Evolutionary conservation across 2,329 filamentous ascomycete species (phyloP), one percentile per base, ranked within the genome.

Genomic region (Cryoendolithus antarcticus): DNA sequence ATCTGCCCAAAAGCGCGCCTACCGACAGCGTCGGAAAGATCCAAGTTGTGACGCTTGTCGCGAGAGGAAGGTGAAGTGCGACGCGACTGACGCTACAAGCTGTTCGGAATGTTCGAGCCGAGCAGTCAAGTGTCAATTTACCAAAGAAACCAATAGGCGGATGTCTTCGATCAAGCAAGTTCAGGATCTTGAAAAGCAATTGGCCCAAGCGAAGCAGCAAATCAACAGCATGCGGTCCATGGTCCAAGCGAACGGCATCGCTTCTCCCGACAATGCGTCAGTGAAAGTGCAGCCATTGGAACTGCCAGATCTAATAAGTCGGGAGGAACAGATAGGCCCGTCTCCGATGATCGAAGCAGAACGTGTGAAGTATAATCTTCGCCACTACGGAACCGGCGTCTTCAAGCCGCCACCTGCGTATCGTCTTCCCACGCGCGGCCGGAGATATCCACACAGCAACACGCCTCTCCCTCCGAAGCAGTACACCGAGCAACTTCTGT

Each of bases 81-180:
- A 98, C 66, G 91, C 91, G 27, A 96, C 91, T 10, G 91, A 96
- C 59, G 94, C 85, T 11, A 80, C 84, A 8, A 94, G 89, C 62
- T 98, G 91, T 61, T 95, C 91, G 2, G 91, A 98, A 63, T 98
- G 91, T 64, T 91, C 86, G 4, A 95, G 88, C 59, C 80, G 91
- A 48, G 93, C 89, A 57, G 89, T 96, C 48, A 93, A 93, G 61
- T 98, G 91, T 58, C 89, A 96, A 57, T 98, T 98, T 59, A 98
- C 91, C 36, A 98, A 98, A 64, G 91, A 98, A 63, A 98, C 91
- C 9, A 98, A 98, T 60, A 75, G 91, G 43, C 78, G 91, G 45
- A 98, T 98, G 91, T 96, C 91, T 11, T 96, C 89, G 1, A 96
- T 96, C 65, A 98, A 96, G 74, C 91, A 95, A 67, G 84, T 96